phyloP scores from a whole-genome alignment of 495 filamentous ascomycete species.

The Aspergillus bertholletiae region DNA sequence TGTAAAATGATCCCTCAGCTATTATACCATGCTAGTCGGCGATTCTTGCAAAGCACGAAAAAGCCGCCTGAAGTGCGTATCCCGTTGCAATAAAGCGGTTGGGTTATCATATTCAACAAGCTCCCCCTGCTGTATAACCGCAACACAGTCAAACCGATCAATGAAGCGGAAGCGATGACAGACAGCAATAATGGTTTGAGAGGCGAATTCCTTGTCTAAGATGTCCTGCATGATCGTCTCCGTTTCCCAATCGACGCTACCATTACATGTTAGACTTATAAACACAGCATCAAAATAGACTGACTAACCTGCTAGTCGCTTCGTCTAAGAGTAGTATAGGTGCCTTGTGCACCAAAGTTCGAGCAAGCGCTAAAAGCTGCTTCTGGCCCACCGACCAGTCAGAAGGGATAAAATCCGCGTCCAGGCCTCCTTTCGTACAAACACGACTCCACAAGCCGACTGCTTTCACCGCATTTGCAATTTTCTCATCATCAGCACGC shows the following conservation, averaged over 20 bases:
- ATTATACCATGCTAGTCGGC: too few species aligned
- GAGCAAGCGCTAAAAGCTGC: slow-evolving; percentile 21
- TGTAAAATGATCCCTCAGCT: too few species aligned
- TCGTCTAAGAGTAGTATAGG: slow-evolving; percentile 23
- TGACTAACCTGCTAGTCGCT: slow-evolving; percentile 23
- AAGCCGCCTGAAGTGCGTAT: slow-evolving; percentile 8
- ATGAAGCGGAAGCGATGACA: slow-evolving; percentile 40
- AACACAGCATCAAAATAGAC: slow-evolving; percentile 1
- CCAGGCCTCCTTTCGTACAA: slow-evolving; percentile 5
- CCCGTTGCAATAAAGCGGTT: slow-evolving; percentile 19
- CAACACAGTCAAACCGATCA: slow-evolving; percentile 37
- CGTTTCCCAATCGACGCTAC: slow-evolving; percentile 22
- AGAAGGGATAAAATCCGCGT: slow-evolving; percentile 7
- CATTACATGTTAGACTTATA: not conserved
- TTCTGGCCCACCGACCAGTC: slow-evolving; percentile 21
- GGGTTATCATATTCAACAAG: slow-evolving; percentile 35
- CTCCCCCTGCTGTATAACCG: slow-evolving; percentile 29
- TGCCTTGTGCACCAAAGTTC: slow-evolving; percentile 13
- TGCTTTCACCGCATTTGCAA: not conserved
- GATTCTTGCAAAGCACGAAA: not conserved
- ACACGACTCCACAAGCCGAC: slow-evolving; percentile 17
- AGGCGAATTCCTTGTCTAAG: slow-evolving; percentile 27
- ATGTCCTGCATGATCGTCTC: slow-evolving; percentile 22
- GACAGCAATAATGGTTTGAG: slow-evolving; percentile 42
- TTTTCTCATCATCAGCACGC: not conserved